Percentiles rank a stretch among this genome's conserved stretches.
These are phyloP conservation scores for Backusella morwellensis DNA, from an alignment of 192 early-diverging fungal genomes.

Conservation along the genomic window DNA sequence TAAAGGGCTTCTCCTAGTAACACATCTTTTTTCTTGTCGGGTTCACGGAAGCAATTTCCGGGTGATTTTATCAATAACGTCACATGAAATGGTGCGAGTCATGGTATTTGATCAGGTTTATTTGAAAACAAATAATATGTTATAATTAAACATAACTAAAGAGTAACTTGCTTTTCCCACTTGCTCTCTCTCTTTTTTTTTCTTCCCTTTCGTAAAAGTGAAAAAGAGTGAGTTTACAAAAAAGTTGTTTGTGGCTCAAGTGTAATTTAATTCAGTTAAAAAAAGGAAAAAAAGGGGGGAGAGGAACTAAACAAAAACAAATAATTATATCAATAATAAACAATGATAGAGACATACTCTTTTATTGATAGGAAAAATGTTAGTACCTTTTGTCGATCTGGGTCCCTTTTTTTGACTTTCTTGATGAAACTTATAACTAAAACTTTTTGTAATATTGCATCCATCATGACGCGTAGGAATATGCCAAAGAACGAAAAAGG, in stretches of 20 bases:
- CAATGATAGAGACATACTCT: neutral
- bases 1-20: neutral
- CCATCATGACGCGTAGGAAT: neutral
- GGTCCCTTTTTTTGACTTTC: neutral
- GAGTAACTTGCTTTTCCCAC: neutral
- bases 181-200: neutral
- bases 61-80: neutral
- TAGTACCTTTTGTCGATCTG: neutral
- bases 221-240: neutral
- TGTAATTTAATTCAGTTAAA: neutral
- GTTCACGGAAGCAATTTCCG: neutral
- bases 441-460: neutral
- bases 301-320: neutral
- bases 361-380: neutral
- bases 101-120: conserved; percentile 5
- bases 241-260: neutral
- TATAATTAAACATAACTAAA: neutral
- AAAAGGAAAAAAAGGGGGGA: neutral
- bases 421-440: neutral
- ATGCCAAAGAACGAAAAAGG: neutral
- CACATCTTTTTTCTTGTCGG: neutral
- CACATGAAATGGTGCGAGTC: conserved; percentile 8
- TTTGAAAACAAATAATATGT: conserved; percentile 3
- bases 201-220: neutral
- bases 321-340: neutral